A percentile compares a stretch with the other conserved stretches of the same genome.
These are phyloP conservation scores for Rhodotorula mucilaginosa DNA, from an alignment of 1,284 basidiomycete genomes.

Conservation along the genomic window DNA sequence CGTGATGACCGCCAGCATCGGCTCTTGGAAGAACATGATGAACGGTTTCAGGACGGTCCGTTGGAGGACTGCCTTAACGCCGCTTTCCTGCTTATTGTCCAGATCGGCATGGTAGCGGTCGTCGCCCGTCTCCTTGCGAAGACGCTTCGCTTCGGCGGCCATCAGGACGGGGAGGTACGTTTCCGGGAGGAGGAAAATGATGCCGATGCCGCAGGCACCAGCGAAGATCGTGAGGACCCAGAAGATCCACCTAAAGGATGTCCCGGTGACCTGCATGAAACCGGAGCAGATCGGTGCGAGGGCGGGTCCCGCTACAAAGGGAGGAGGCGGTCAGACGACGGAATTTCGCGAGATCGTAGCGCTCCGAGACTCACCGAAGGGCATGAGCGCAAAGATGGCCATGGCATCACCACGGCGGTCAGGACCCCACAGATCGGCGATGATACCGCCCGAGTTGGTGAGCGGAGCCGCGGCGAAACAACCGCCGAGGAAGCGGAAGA, in stretches of 20 bases:
- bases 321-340: too few species aligned
- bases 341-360: background rate
- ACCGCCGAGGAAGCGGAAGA: conserved; percentile 68
- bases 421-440: conserved; percentile 61
- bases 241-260: conserved; percentile 67
- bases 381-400: conserved; percentile 67
- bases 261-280: conserved; percentile 54
- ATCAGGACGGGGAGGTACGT: conserved; percentile 58
- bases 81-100: conserved; percentile 43
- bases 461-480: conserved; percentile 55
- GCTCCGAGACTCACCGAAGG: conserved; percentile 44
- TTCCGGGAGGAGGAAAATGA: conserved; percentile 60
- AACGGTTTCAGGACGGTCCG: conserved; percentile 60
- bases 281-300: conserved; percentile 66
- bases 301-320: conserved; percentile 48
- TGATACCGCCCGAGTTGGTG: conserved; percentile 45
- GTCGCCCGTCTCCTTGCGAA: conserved; percentile 64
- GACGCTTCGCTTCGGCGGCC: conserved; percentile 53
- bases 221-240: conserved; percentile 63
- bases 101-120: conserved; percentile 58
- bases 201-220: conserved; percentile 55
- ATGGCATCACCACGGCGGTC: conserved; percentile 67
- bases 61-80: conserved; percentile 50
- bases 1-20: conserved; percentile 67
- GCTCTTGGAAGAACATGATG: conserved; percentile 63